A percentile compares a stretch with the other conserved stretches of the same genome.
phyloP scores from a whole-genome alignment of 306 rosid genomes.

The Cucumis cinereus region DNA sequence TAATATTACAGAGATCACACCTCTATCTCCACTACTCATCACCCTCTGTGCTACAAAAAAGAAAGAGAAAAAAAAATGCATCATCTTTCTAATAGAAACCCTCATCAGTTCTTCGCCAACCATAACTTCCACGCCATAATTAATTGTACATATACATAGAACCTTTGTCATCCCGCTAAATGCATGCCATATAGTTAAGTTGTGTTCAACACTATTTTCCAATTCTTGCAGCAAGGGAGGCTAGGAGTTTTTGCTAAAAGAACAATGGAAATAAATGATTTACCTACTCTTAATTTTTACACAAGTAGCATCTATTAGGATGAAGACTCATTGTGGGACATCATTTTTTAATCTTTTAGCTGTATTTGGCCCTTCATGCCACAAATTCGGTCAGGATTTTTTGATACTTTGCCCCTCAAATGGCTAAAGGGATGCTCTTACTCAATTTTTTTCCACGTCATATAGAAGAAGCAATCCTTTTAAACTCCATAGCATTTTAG shows the following conservation, averaged over 20 bases:
- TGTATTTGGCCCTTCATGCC: not conserved
- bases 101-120: not conserved
- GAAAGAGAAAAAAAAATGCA: not conserved
- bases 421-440: not conserved
- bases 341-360: not conserved
- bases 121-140: not conserved
- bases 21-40: not conserved
- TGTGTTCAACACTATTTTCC: not conserved
- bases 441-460: not conserved
- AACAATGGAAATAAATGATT: not conserved
- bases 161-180: not conserved
- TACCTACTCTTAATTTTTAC: not conserved
- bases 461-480: not conserved
- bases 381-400: not conserved
- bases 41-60: not conserved
- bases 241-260: not conserved
- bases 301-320: not conserved
- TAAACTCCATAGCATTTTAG: not conserved
- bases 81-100: not conserved
- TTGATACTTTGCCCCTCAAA: not conserved
- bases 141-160: not conserved
- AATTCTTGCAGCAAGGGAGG: not conserved
- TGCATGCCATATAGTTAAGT: not conserved
- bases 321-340: not conserved
- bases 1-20: not conserved